Base-by-base conservation (phyloP, 768 basidiomycete species). In the Amanita exitialis region DNA sequence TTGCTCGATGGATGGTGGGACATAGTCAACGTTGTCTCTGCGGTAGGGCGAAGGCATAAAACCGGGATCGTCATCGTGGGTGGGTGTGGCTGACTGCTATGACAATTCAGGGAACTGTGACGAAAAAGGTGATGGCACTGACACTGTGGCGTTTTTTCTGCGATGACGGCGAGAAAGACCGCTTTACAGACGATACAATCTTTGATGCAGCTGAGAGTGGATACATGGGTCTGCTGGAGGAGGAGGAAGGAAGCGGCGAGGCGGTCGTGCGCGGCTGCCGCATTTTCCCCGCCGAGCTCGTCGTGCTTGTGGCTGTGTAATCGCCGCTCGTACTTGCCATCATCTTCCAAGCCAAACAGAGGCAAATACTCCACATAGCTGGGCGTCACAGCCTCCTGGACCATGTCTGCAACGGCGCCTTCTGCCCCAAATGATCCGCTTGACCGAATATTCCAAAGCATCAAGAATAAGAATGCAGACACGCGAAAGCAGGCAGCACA, bases 381-480 rank as follows among this genome's bases (percentile, higher is more conserved):
- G 15, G 34, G n/a, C 46, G 50, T 41, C 45, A 47, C n/a, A 27
- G 27, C 21, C 32, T 13, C 5, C 25, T 15, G 58, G 59, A 70
- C 55, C 61, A 87, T 87, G 85, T 74, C 85, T 63, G 78, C 82
- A 56, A 72, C 72, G 54, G 68, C 73, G 49, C 73, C 78, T 54
- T 69, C 78, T 28, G 66, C 73, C 45, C 82, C 83, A 61, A 69
- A 71, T 38, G 86, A 86, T 45, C 72, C 76, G 48, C 74, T 88
- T 35, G 74, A 75, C 51, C 68, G 77, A 46, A 85, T 90, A 56
- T 90, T 89, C 56, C 73, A 74, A 55, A 76, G 76, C 8, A 74
- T 89, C 44, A 79, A 75, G 60, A 81, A 69, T 67, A 79, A 79
- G 60, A 79, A 69, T 62, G 71, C 74, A 38, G 87, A 92, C 6